These are phyloP conservation scores for Hymenoscyphus occultus DNA, from an alignment of 2,329 filamentous ascomycete genomes.

Conservation along the genomic window DNA sequence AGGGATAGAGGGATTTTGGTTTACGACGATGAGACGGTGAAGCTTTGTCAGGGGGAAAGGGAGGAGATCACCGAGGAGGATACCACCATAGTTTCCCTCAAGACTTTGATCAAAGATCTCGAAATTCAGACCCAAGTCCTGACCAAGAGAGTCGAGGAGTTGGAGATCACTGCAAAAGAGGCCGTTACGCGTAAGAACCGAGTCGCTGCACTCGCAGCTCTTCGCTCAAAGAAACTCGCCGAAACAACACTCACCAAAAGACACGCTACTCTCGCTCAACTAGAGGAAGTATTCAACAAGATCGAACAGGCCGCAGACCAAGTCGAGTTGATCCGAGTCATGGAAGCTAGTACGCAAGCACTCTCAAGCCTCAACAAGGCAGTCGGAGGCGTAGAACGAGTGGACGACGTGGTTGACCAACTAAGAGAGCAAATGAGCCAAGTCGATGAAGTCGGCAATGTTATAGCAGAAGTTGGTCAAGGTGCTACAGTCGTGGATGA, in stretches of 20 bases:
- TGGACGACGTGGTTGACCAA: slow-evolving; percentile 72
- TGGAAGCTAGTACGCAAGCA: slow-evolving; percentile 73
- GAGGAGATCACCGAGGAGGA: slow-evolving; percentile 70
- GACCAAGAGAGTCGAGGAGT: slow-evolving; percentile 60
- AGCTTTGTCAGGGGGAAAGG: slow-evolving; percentile 60
- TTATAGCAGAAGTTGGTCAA: slow-evolving; percentile 62
- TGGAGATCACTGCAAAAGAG: slow-evolving; percentile 63
- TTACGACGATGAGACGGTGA: slow-evolving; percentile 68
- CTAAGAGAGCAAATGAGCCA: slow-evolving; percentile 77
- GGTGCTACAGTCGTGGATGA: slow-evolving; percentile 64
- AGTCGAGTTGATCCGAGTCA: slow-evolving; percentile 75
- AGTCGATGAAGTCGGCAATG: slow-evolving; percentile 76
- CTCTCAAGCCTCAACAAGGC: slow-evolving; percentile 71
- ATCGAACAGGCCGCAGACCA: slow-evolving; percentile 86
- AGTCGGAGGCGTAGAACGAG: slow-evolving; percentile 71
- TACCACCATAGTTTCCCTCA: slow-evolving; percentile 76
- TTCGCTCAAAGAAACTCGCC: slow-evolving; percentile 79
- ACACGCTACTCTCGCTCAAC: slow-evolving; percentile 69
- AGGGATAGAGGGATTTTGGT: slow-evolving; percentile 60
- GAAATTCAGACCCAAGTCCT: slow-evolving; percentile 69
- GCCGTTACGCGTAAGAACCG: slow-evolving; percentile 73
- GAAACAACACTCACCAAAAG: slow-evolving; percentile 72
- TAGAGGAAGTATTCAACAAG: slow-evolving; percentile 79
- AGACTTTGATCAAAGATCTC: slow-evolving; percentile 72
- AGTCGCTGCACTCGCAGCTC: slow-evolving; percentile 69